Base-by-base conservation (phyloP, 2,329 filamentous ascomycete genomes). In the Trematosphaeria pertusa region DNA sequence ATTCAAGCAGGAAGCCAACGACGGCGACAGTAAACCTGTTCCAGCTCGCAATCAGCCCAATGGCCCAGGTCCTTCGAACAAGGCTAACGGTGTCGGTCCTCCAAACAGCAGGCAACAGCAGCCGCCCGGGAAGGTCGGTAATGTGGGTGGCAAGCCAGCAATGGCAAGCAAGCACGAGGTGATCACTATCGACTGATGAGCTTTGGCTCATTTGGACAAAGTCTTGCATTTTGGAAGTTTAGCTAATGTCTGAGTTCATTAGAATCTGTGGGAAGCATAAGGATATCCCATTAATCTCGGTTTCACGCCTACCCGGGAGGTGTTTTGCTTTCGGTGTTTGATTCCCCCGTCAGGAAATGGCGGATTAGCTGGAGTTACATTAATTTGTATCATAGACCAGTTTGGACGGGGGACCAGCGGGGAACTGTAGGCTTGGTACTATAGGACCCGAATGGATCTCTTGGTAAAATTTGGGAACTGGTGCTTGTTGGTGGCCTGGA, bases 1-100 rank as follows among this genome's bases (percentile, higher is more conserved):
- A 2, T 59, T 66, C 31, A 53, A 59, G 12, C 43, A 46, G n/a
- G 44, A 37, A 18, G 4, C 5, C 19, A 30, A 1, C 18, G 31
- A 45, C 10, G 28, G 18, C 18, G 22, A 21, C 14, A n/a, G 6
- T 20, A 12, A 15, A 11, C 21, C 35, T 7, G 30, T 10, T 14
- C 21, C 43, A 39, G 11, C 28, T 9, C 11, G 33, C 10, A 20
- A 21, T 9, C 34, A 32, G 19, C 34, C 33, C 2, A 45, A 38
- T 12, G 37, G 30, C 14, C 30, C 32, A 20, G 31, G 36, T 36
- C 36, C 30, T 30, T 26, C 33, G 17, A 36, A n/a, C 10, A 44
- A 19, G n/a, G n/a, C 33, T 24, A 18, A 12, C 14, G 34, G 15
- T 31, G 34, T 17, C 6, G 38, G 38, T 18, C 14, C 37, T 18